A percentile compares a stretch with the other conserved stretches of the same genome.
These are phyloP conservation scores for Colletotrichum cuscutae DNA, from an alignment of 2,329 filamentous ascomycete genomes.

Conservation along the genomic window DNA sequence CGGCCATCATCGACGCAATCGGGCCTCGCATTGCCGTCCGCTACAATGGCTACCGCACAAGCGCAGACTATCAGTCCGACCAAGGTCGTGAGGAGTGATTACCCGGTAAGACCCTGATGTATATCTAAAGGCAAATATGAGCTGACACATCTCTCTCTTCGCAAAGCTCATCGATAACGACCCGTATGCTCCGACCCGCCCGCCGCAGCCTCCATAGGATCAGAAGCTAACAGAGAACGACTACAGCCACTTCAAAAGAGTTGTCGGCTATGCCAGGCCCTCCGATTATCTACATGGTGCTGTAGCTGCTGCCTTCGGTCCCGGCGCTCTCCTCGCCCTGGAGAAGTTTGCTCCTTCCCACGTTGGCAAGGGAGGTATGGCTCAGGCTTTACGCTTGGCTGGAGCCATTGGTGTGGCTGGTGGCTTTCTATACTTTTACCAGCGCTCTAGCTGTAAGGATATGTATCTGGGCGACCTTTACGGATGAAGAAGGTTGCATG, in stretches of 20 bases:
- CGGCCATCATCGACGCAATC: conserved; percentile 18
- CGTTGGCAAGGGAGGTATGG: conserved; percentile 84
- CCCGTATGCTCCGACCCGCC: conserved; percentile 56
- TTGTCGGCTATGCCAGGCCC: conserved; percentile 85
- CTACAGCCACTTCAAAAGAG: conserved; percentile 86
- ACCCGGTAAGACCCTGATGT: conserved; percentile 74
- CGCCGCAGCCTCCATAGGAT: background rate
- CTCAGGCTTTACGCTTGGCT: conserved; percentile 82
- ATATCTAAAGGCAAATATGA: conserved; percentile 30
- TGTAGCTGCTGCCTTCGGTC: conserved; percentile 76
- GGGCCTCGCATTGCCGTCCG: conserved; percentile 24
- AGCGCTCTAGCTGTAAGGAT: conserved; percentile 81
- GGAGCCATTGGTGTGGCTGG: conserved; percentile 78
- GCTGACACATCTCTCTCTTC: conserved; percentile 39
- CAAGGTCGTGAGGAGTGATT: conserved; percentile 84
- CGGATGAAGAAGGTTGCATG: background rate
- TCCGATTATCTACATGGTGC: conserved; percentile 83
- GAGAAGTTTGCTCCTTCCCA: conserved; percentile 88
- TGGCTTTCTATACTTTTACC: conserved; percentile 87
- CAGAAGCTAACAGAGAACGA: conserved; percentile 30
- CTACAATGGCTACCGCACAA: conserved; percentile 39
- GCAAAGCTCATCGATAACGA: conserved; percentile 97
- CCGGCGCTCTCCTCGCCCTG: conserved; percentile 79
- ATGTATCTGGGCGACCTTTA: background rate
- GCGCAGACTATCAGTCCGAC: conserved; percentile 66